These are phyloP conservation scores for Macrolepiota albuminosa DNA, from an alignment of 768 basidiomycete species.

Conservation along the genomic window DNA sequence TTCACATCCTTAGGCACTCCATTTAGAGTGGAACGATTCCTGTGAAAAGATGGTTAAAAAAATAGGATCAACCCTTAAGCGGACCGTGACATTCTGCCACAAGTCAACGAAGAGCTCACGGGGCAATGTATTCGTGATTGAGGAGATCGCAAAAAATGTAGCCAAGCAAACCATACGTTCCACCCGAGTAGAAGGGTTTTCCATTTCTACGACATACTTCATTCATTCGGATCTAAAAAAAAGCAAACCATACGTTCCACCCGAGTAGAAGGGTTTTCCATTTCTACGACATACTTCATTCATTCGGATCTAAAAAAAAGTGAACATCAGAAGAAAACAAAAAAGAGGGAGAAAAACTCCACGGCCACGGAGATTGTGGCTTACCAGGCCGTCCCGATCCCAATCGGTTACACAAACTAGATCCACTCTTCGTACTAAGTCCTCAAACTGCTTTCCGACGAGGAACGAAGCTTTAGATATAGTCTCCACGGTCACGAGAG, in stretches of 20 bases:
- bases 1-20: conserved; percentile 57
- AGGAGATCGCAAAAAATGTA: conserved; percentile 95
- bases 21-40: conserved; percentile 59
- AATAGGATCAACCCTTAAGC: conserved; percentile 2
- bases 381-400: conserved; percentile 64
- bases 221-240: conserved; percentile 70
- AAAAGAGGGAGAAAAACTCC: not conserved
- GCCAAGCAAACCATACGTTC: conserved; percentile 84
- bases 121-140: conserved; percentile 77
- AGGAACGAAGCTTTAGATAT: conserved; percentile 46
- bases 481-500: conserved; percentile 79
- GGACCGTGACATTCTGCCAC: conserved; percentile 9
- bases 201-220: conserved; percentile 66
- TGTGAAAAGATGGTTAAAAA: conserved; percentile 23
- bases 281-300: conserved; percentile 76
- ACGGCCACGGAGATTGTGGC: conserved; percentile 23
- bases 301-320: conserved; percentile 53
- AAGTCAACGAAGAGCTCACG: conserved; percentile 47
- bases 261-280: conserved; percentile 83
- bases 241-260: conserved; percentile 82
- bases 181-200: conserved; percentile 89
- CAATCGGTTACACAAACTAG: conserved; percentile 86
- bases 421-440: conserved; percentile 64
- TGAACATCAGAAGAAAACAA: conserved; percentile 3
- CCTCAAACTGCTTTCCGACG: conserved; percentile 48